Evolutionary conservation across 805 yeast species (phyloP), one percentile per base, ranked within the genome.

Genomic region (Brettanomyces anomalus): DNA sequence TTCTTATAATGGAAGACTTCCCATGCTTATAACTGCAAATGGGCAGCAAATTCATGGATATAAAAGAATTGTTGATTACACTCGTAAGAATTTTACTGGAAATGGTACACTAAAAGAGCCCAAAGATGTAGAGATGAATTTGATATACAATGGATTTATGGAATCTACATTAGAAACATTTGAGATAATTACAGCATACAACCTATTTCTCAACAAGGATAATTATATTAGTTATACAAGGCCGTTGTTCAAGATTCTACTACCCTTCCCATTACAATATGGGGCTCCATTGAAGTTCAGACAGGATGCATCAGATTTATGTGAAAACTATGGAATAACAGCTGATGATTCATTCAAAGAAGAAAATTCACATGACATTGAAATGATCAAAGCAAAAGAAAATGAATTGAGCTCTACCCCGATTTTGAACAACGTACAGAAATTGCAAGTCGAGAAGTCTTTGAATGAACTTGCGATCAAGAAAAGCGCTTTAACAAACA

Each of bases 241-340:
- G 46, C 71, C 72, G 18, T 51, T 72, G 15, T 80, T 80, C 54
- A 64, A 68, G 36, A 50, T 63, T 4, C 70, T 75, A 43, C 58
- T 81, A 16, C 81, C 85, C 5, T 83, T 82, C 62, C 90, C 89
- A 8, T 71, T 81, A 74, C 85, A 81, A 72, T 82, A 81, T 55
- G 75, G 74, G 46, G 77, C 81, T 18, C 88, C 89, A 1, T 48
- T 76, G 33, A 64, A 61, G 35, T 66, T 67, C 44, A 68, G 68
- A 50, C 39, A 53, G 0, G 41, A 44, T 4, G 71, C 71, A 1
- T 40, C 55, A 30, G 48, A 51, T 28, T 46, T 54, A 4, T 67
- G 71, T 49, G 44, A 51, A 13, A 46, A 51, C 11, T 45, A 54
- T 15, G 72, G 72, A 0, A 48, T 68, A 19, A 52, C 59, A 1